A percentile compares a stretch with the other conserved stretches of the same genome.
These are phyloP conservation scores for Cubamyces lactineus DNA, from an alignment of 768 basidiomycete species.

Conservation along the genomic window DNA sequence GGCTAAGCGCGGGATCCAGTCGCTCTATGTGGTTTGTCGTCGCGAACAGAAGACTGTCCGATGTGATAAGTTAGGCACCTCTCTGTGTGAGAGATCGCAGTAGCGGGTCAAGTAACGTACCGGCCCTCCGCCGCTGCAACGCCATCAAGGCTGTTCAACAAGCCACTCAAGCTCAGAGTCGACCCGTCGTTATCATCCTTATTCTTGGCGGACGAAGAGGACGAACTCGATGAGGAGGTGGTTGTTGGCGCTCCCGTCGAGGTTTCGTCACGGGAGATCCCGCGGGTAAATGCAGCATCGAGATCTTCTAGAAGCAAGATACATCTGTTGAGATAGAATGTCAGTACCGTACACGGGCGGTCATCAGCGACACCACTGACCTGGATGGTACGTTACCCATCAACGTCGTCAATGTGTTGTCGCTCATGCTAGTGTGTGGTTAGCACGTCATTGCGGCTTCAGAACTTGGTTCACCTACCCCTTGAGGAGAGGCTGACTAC, in stretches of 20 bases:
- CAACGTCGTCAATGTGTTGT: constrained; percentile 82
- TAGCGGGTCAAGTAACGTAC: constrained; percentile 45
- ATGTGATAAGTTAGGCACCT: constrained; percentile 4
- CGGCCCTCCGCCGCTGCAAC: constrained; percentile 86
- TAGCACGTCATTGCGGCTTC: constrained; percentile 16
- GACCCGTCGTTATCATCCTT: constrained; percentile 69
- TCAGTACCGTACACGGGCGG: constrained; percentile 16
- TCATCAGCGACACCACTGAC: constrained; percentile 42
- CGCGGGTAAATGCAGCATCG: constrained; percentile 89
- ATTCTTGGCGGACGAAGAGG: constrained; percentile 36
- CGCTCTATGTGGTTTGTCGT: constrained; percentile 95
- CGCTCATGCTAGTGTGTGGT: constrained; percentile 69
- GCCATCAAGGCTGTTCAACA: constrained; percentile 85
- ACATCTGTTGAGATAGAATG: constrained; percentile 54
- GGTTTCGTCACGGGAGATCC: constrained; percentile 77
- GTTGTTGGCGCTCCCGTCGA: constrained; percentile 76
- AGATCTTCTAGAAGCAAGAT: constrained; percentile 93
- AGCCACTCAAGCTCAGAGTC: constrained; percentile 81
- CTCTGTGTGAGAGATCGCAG: constrained; percentile 4
- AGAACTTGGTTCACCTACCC: constrained; percentile 52
- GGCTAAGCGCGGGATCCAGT: constrained; percentile 84
- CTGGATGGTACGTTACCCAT: constrained; percentile 89
- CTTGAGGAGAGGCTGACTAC: constrained; percentile 88
- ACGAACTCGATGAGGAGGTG: constrained; percentile 44
- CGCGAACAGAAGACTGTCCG: constrained; percentile 75